Conservation (phyloP, 176 grass and related monocot genomes). For the Oryza glumipatula region DNA sequence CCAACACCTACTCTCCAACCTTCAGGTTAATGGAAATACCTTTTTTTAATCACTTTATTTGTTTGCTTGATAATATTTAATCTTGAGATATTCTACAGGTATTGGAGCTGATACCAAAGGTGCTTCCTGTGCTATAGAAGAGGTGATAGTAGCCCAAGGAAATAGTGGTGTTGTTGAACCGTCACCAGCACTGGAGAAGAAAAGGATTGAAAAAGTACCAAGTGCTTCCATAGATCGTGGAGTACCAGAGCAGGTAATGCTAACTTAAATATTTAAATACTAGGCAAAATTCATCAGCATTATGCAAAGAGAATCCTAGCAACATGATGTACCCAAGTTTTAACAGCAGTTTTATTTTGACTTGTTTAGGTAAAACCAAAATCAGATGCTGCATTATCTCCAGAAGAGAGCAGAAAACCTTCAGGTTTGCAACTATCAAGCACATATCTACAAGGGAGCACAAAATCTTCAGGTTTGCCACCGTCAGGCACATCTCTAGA, state of each 20-base stretch:
- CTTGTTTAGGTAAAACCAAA: constrained; percentile 48
- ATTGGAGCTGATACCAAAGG: constrained; percentile 44
- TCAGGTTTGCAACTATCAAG: not conserved
- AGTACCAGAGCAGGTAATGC: constrained; percentile 44
- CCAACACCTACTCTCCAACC: constrained; percentile 60
- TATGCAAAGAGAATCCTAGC: constrained; percentile 32
- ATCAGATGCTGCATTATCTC: constrained; percentile 21
- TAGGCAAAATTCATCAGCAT: constrained; percentile 16
- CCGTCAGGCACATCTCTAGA: constrained; percentile 8
- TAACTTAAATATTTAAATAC: constrained; percentile 31
- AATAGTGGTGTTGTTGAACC: constrained; percentile 26
- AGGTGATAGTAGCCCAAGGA: constrained; percentile 33
- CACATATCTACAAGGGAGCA: constrained; percentile 4
- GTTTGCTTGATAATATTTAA: constrained; percentile 20
- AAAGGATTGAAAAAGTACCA: constrained; percentile 38
- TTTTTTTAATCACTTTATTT: constrained; percentile 1
- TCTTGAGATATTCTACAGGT: constrained; percentile 35
- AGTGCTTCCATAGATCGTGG: constrained; percentile 28
- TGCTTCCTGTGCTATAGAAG: constrained; percentile 27
- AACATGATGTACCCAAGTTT: constrained; percentile 9
- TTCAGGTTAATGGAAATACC: constrained; percentile 54
- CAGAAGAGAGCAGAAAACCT: not conserved
- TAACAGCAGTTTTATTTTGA: constrained; percentile 16
- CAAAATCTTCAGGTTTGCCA: constrained; percentile 26
- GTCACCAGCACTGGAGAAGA: constrained; percentile 25